Evolutionary conservation across 495 filamentous ascomycete genomes (phyloP).

Genomic region (Penicillium argentinense): DNA sequence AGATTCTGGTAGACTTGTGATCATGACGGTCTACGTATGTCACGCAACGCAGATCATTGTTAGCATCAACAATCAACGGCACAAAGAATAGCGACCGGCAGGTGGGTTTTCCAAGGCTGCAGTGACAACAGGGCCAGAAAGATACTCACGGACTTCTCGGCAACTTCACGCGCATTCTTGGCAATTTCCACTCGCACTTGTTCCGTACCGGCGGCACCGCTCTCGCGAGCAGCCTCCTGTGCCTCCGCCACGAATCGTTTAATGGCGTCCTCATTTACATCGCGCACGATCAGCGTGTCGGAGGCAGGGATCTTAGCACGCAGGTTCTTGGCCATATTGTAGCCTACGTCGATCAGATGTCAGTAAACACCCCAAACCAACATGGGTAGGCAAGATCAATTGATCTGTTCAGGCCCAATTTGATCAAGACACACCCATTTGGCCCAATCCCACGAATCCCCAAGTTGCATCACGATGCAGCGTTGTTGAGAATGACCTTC

Average conservation of each 20-base stretch:
- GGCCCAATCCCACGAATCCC: slow-evolving; percentile 84
- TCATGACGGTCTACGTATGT: slow-evolving; percentile 62
- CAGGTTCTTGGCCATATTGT: slow-evolving; percentile 86
- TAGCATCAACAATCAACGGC: not conserved
- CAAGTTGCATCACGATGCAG: slow-evolving; percentile 59
- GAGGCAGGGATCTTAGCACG: slow-evolving; percentile 69
- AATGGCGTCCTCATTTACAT: slow-evolving; percentile 66
- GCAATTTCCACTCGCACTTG: slow-evolving; percentile 58
- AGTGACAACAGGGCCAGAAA: not conserved
- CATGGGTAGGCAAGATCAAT: slow-evolving; percentile 4
- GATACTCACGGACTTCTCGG: slow-evolving; percentile 69
- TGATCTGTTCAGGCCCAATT: too few species aligned
- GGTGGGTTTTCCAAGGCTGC: too few species aligned
- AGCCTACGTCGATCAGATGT: slow-evolving; percentile 48
- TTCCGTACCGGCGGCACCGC: slow-evolving; percentile 26
- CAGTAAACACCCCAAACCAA: slow-evolving; percentile 1
- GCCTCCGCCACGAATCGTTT: slow-evolving; percentile 62
- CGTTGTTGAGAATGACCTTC: slow-evolving; percentile 60
- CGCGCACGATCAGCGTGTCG: slow-evolving; percentile 70
- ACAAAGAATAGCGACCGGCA: too few species aligned
- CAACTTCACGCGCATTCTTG: slow-evolving; percentile 57
- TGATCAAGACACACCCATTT: slow-evolving; percentile 79
- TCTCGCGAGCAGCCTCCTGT: slow-evolving; percentile 37
- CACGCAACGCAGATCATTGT: not conserved
- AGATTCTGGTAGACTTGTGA: slow-evolving; percentile 80